Evolutionary conservation across 768 basidiomycete species (phyloP).

Genomic region (Termitomyces sp.): DNA sequence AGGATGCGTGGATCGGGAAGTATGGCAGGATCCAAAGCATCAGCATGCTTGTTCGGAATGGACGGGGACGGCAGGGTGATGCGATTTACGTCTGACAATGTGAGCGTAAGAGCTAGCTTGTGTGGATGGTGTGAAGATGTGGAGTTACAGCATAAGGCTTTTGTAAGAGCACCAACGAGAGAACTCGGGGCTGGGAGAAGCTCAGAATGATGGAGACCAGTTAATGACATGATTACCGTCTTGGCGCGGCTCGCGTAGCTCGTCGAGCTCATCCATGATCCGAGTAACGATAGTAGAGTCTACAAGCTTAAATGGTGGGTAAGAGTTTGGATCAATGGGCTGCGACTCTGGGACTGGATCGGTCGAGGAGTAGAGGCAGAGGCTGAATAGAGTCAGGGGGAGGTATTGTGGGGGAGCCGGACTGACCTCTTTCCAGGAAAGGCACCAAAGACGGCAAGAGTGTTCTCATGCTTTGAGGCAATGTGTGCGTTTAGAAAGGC

Average conservation of each 20-base stretch:
- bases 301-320: slow-evolving; percentile 76
- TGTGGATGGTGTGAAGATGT: neutral
- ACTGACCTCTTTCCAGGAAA: slow-evolving; percentile 73
- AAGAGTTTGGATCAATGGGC: slow-evolving; percentile 69
- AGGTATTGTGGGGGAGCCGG: neutral
- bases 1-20: slow-evolving; percentile 34
- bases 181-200: slow-evolving; percentile 46
- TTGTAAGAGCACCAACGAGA: slow-evolving; percentile 85
- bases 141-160: slow-evolving; percentile 82
- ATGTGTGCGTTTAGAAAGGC: slow-evolving; percentile 93
- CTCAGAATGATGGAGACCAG: slow-evolving; percentile 9
- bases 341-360: slow-evolving; percentile 34
- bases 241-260: slow-evolving; percentile 39
- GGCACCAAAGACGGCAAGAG: slow-evolving; percentile 88
- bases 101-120: neutral
- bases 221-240: slow-evolving; percentile 34
- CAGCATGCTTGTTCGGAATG: slow-evolving; percentile 21
- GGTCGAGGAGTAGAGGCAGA: slow-evolving; percentile 72
- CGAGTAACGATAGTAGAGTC: slow-evolving; percentile 59
- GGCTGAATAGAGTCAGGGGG: slow-evolving; percentile 33
- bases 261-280: slow-evolving; percentile 58
- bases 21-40: slow-evolving; percentile 22
- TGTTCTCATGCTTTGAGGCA: slow-evolving; percentile 86
- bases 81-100: slow-evolving; percentile 33
- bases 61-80: slow-evolving; percentile 25